Evolutionary conservation across 2,329 filamentous ascomycete species (phyloP).

Genomic region (Arachnomyces sp.): DNA sequence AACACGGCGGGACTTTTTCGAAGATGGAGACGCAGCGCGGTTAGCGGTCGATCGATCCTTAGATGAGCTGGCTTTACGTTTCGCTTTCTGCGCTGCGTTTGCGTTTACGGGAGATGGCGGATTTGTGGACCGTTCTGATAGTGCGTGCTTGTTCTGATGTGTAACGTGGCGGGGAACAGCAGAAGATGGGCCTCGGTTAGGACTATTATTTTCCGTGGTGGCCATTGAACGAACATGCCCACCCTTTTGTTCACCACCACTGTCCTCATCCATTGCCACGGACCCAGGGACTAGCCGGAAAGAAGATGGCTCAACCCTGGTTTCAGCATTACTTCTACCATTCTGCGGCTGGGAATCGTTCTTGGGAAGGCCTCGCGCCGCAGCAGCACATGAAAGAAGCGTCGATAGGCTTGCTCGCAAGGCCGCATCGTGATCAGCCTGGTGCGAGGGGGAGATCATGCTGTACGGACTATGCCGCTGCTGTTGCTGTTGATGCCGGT

Average conservation of each 20-base stretch:
- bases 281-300: slow-evolving; percentile 56
- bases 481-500: slow-evolving; percentile 40
- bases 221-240: not conserved
- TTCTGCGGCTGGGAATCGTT: slow-evolving; percentile 24
- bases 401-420: slow-evolving; percentile 90
- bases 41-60: slow-evolving; percentile 30
- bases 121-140: too few species aligned
- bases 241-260: slow-evolving; percentile 9
- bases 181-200: too few species aligned
- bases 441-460: slow-evolving; percentile 65
- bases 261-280: slow-evolving; percentile 44
- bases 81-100: slow-evolving; percentile 10
- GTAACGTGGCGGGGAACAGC: too few species aligned
- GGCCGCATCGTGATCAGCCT: slow-evolving; percentile 86
- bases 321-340: slow-evolving; percentile 10
- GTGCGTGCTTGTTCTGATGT: slow-evolving; percentile 1
- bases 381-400: slow-evolving; percentile 86
- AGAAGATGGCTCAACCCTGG: slow-evolving; percentile 38
- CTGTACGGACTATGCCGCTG: slow-evolving; percentile 51
- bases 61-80: slow-evolving; percentile 24
- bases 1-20: slow-evolving; percentile 29
- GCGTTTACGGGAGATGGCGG: slow-evolving; percentile 17
- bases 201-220: too few species aligned
- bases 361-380: slow-evolving; percentile 74
- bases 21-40: slow-evolving; percentile 20